Evolutionary conservation across 2,329 filamentous ascomycete species (phyloP), one percentile per base, ranked within the genome.

Genomic region (Cytospora chrysosperma): DNA sequence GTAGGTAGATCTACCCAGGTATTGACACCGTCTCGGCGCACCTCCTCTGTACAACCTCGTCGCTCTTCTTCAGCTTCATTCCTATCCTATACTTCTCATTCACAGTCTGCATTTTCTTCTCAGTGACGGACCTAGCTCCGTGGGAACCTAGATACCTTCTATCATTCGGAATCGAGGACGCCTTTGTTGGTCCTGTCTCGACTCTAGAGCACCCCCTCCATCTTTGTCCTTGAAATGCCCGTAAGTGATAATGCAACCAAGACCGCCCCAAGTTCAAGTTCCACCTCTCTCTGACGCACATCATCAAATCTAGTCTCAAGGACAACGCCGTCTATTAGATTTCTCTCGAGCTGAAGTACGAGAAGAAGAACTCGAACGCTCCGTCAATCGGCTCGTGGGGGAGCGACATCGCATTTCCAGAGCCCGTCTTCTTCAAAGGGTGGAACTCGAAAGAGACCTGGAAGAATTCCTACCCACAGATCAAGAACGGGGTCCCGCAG

Each of bases 401-500:
- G 59, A 55, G 59, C 51, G 40, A 50, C 28, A 55, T 28, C 59
- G 51, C 24, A 26, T 55, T 52, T 21, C 17, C 7, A 49, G 59
- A 32, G 49, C 32, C 12, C n/a, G 58, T 49, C 12, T 61, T 17
- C 52, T 55, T 28, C 51, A 61, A 19, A 50, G 59, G 21, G 59
- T 61, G 15, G 51, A 34, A 37, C 53, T 55, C n/a, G 37, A 26
- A 55, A 26, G 59, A 37, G 59, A 61, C 10, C 37, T 28, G 19
- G 52, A 50, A 12, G 37, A 27, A 37, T 27, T 12, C 28, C 19
- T 30, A 15, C 51, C 21, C 52, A 37, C 59, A 17, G 21, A 62
- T 59, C 62, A 56, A 49, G 61, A 65, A 56, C 51, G 67, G 58
- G 37, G 52, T n/a, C 27, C 61, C 47, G 49, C 56, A 28, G 63